phyloP scores from a whole-genome alignment of 192 early-diverging fungal species.

The Umbelopsis vinacea region DNA sequence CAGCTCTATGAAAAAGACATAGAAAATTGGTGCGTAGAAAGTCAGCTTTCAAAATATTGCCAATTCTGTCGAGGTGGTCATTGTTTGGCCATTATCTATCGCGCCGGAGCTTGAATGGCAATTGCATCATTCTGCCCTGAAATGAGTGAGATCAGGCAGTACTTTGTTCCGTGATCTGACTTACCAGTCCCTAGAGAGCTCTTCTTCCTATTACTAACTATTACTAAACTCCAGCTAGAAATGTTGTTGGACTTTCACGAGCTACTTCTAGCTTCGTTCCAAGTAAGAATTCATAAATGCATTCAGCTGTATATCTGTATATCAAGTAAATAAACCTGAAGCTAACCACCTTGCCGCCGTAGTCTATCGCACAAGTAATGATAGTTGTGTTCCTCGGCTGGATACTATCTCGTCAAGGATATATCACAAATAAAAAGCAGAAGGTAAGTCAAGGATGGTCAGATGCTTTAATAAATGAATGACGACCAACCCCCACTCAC shows the following conservation, averaged over 20 bases:
- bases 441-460: neutral
- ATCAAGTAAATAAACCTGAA: neutral
- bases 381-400: neutral
- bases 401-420: neutral
- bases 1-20: too few relatives aligned
- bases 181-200: neutral
- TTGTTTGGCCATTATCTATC: too few relatives aligned
- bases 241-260: neutral
- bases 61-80: too few relatives aligned
- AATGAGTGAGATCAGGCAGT: neutral
- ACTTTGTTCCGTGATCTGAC: neutral
- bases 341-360: neutral
- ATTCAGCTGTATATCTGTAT: neutral
- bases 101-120: neutral
- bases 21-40: too few relatives aligned
- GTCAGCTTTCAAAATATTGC: too few relatives aligned
- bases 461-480: neutral
- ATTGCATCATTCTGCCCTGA: slow-evolving; percentile 4
- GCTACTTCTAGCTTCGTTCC: neutral
- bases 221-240: neutral
- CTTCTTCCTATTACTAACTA: neutral
- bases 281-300: neutral
- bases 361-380: neutral
- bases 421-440: neutral
- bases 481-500: neutral